Conservation (phyloP, 2,329 filamentous ascomycete genomes). For the Botrytis galanthina region DNA sequence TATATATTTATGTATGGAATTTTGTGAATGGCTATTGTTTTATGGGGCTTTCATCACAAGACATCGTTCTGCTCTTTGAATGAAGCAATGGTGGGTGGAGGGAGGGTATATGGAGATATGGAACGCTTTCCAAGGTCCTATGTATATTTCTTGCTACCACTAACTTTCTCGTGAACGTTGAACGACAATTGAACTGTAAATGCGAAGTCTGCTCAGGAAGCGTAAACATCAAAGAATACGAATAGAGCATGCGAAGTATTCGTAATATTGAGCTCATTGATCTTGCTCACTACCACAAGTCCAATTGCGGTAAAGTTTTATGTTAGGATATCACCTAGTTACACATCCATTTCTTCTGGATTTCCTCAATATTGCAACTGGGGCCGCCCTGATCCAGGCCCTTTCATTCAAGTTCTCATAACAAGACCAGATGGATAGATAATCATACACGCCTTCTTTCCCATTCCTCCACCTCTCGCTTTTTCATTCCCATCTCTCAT, state of each 20-base stretch:
- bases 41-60: background rate
- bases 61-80: background rate
- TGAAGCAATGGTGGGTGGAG: background rate
- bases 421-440: conserved; percentile 1
- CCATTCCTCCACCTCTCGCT: background rate
- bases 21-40: background rate
- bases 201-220: background rate
- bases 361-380: background rate
- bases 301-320: background rate
- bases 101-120: background rate
- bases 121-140: background rate
- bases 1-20: background rate
- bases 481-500: background rate
- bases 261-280: background rate
- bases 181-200: no score
- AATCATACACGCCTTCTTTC: background rate
- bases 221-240: background rate
- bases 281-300: background rate
- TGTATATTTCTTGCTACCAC: background rate
- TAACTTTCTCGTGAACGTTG: background rate
- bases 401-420: background rate
- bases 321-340: conserved; percentile 6
- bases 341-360: background rate
- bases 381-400: background rate
- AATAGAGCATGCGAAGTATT: background rate